phyloP scores from a whole-genome alignment of 1,139 yeast genomes.

The Saccharomyces hybrid region DNA sequence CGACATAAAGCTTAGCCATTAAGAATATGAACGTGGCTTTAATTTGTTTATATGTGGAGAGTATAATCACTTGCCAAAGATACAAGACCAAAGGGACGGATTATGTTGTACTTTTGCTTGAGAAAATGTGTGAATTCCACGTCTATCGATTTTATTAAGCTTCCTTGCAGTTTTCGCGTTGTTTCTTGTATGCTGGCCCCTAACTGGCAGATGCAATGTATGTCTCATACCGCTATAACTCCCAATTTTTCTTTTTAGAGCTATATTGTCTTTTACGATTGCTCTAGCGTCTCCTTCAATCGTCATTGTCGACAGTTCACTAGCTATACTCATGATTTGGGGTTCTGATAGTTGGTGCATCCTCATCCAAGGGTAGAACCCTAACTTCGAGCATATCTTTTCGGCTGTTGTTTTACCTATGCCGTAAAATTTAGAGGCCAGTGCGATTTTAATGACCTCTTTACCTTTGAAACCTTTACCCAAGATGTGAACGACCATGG shows the following conservation, averaged over 20 bases:
- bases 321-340: slow-evolving; percentile 76
- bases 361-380: slow-evolving; percentile 88
- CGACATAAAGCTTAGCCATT: neutral
- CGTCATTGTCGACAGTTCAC: slow-evolving; percentile 74
- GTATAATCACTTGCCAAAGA: neutral
- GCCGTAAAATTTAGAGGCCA: slow-evolving; percentile 79
- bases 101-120: neutral
- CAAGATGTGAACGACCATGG: slow-evolving; percentile 67
- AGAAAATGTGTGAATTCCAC: slow-evolving; percentile 33
- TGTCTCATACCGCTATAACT: slow-evolving; percentile 88
- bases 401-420: slow-evolving; percentile 72
- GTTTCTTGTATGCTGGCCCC: slow-evolving; percentile 89
- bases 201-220: slow-evolving; percentile 79
- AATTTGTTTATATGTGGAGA: neutral
- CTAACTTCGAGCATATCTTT: slow-evolving; percentile 75
- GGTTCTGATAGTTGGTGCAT: slow-evolving; percentile 89
- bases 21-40: neutral
- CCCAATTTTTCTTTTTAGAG: slow-evolving; percentile 73
- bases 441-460: slow-evolving; percentile 47
- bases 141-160: slow-evolving; percentile 71
- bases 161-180: slow-evolving; percentile 86
- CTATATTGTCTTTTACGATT: slow-evolving; percentile 70
- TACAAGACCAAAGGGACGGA: neutral
- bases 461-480: slow-evolving; percentile 65
- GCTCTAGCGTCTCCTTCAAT: slow-evolving; percentile 84